Evolutionary conservation across 2,329 filamentous ascomycete genomes (phyloP).

Genomic region (Aureobasidium sp.): DNA sequence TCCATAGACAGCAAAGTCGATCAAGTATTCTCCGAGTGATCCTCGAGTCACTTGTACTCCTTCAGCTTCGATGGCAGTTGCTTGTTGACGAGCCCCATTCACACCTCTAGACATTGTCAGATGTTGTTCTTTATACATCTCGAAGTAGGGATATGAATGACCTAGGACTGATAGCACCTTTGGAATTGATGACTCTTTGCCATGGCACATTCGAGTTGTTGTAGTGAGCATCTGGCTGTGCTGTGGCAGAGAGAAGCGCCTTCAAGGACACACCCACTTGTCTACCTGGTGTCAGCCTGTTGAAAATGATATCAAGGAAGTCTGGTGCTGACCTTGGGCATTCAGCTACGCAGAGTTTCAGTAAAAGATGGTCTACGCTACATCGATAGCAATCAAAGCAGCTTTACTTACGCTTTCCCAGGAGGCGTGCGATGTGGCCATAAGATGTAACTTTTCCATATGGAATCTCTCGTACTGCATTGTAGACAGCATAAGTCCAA

Average conservation of each 20-base stretch:
- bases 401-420: conserved; percentile 60
- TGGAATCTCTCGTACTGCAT: conserved; percentile 79
- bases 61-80: conserved; percentile 39
- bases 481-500: conserved; percentile 73
- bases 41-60: conserved; percentile 42
- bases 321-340: conserved; percentile 36
- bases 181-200: conserved; percentile 88
- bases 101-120: conserved; percentile 28
- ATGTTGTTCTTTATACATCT: neutral
- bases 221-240: conserved; percentile 46
- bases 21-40: conserved; percentile 40
- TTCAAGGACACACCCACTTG: conserved; percentile 91
- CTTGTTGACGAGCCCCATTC: conserved; percentile 41
- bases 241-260: conserved; percentile 57
- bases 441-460: conserved; percentile 79
- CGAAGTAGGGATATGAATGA: conserved; percentile 34
- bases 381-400: neutral
- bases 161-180: conserved; percentile 80
- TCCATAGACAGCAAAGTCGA: conserved; percentile 42
- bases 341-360: conserved; percentile 32
- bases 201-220: conserved; percentile 79
- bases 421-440: conserved; percentile 66
- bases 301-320: neutral
- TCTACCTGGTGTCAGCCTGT: conserved; percentile 31
- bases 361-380: neutral